Evolutionary conservation across 371 early-diverging fungal genomes (phyloP), one percentile per base, ranked within the genome.

Genomic region (Actinomortierella ambigua): DNA sequence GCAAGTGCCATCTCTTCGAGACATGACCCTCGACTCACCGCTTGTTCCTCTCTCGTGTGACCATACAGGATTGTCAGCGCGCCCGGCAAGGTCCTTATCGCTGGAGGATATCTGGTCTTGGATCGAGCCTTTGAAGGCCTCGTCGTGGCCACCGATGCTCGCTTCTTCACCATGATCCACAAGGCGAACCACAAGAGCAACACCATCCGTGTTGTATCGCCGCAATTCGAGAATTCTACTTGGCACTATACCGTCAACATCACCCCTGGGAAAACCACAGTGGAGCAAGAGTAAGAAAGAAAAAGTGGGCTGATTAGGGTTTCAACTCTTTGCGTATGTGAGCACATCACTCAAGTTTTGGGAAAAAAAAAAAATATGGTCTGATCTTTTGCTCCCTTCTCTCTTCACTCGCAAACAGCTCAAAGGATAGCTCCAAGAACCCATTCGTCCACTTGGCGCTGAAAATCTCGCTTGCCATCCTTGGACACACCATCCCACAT

Each of bases 21-120:
- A 34, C 34, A 34, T 6, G 4, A 11, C 34, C 11, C 34, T 34
- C 34, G 34, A 11, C 34, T 41, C 15, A 8, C 24, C 9, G 15
- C 24, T 43, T 1, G 1, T 8, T 11, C 17, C 2, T 39, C 26
- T 39, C 42, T 41, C 26, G 44, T 20, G 55, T 55, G 20, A 14
- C 17, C 9, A 0, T 22, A 48, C 55, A 71, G 73, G 11, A 59
- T 90, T 49, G 88, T 88, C 4, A 94, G 95, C 18, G 93, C 96
- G 2, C 96, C 97, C 1, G 98, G 98, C 15, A 98, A 98, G 75
- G 98, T 96, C 5, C 88, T 98, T 8, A 49, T 97, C 1, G 80
- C 88, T 1, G 98, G 98, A 46, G 98, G 98, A n/a, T 98, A 98
- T 75, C 85, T 97, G 0, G 95, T 98, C 2, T 83, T 98, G 3